Evolutionary conservation across 805 yeast species (phyloP), one percentile per base, ranked within the genome.

Genomic region (Kazachstania psychrophila): DNA sequence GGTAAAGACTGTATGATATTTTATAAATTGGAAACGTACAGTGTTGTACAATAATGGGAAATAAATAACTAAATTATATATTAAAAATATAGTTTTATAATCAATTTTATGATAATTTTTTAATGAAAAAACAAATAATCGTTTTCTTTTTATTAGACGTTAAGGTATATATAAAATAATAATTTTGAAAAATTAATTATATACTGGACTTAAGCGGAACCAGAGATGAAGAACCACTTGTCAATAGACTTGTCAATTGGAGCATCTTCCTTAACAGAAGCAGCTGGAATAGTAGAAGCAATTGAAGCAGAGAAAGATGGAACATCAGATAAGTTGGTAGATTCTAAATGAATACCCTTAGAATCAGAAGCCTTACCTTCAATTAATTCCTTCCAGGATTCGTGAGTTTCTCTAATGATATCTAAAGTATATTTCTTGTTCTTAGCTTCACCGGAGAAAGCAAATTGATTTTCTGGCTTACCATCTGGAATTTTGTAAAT

Each of bases 401-500:
- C 79, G 55, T 73, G 63, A 58, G 95, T 84, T 65, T 86, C 94
- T 55, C 75, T 69, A 49, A 89, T 74, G 49, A 88, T 75, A 48
- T 82, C 86, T 51, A 83, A 71, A 41, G 98, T 94, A 58, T 88
- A 87, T 55, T 75, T 70, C 69, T 75, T 83, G 73, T 78, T 77
- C 66, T 83, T 83, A 70, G 86, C 85, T 61, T 83, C 86, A 47
- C 96, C 98, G 43, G 84, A 73, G 77, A 86, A 87, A n/a, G 96
- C 97, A 62, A 92, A 89, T 65, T 81, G 82, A 68, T 92, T 92
- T 66, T 77, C 84, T 54, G 95, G 95, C 73, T 92, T 92, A 44
- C 97, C 98, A 62, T 89, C 98, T 38, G 98, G 96, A 51, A 87
- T 74, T 67, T 92, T 92, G 78, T 92, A 92, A 65, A 88, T 87